Conservation (phyloP, 345 rosid genomes). For the Diplotaxis tenuifolia region DNA sequence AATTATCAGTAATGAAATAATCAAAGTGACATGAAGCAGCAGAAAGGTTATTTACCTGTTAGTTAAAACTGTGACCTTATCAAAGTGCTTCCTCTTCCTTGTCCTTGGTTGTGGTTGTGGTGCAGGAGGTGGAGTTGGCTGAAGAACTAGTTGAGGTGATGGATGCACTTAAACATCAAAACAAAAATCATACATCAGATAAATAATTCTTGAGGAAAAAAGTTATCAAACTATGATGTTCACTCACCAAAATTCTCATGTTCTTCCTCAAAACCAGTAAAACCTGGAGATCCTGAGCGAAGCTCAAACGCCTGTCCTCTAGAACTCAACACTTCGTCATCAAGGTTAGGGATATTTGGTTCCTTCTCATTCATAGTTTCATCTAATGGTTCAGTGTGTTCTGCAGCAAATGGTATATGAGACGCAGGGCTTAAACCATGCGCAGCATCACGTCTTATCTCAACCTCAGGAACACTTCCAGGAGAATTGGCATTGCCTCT, state of each 20-base stretch:
- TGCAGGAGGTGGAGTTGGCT: conserved; percentile 63
- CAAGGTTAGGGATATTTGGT: conserved; percentile 40
- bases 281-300: conserved; percentile 46
- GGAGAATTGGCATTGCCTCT: conserved; percentile 31
- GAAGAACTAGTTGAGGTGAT: conserved; percentile 56
- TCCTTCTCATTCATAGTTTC: conserved; percentile 46
- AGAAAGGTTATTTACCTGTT: conserved; percentile 51
- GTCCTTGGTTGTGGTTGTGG: conserved; percentile 28
- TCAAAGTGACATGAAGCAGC: not conserved
- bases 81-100: conserved; percentile 57
- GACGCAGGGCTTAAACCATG: conserved; percentile 38
- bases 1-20: conserved; percentile 15
- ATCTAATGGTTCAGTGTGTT: conserved; percentile 29
- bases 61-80: conserved; percentile 52
- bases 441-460: conserved; percentile 54
- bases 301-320: conserved; percentile 46
- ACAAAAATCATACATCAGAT: not conserved
- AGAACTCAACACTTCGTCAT: conserved; percentile 45
- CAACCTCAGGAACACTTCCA: conserved; percentile 50
- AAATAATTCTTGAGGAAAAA: not conserved
- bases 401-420: conserved; percentile 25
- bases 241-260: conserved; percentile 51
- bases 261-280: conserved; percentile 43
- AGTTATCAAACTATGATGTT: conserved; percentile 1
- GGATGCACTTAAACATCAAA: conserved; percentile 41